phyloP scores from a whole-genome alignment of 352 stramenopile genomes.

The Phytophthora tubulina region DNA sequence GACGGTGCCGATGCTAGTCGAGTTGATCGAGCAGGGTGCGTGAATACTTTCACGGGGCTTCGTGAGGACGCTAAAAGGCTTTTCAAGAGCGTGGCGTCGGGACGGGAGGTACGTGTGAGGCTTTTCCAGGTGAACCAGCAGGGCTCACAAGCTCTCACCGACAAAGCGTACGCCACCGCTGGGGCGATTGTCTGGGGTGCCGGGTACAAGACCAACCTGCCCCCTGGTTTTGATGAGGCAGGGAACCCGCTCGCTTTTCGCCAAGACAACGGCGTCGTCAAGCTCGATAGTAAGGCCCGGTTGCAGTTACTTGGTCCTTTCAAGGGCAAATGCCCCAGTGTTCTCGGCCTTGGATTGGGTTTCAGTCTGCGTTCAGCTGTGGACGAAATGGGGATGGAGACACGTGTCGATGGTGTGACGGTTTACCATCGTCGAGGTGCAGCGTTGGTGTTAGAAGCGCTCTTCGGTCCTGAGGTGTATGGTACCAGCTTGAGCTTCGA shows the following conservation, averaged over 20 bases:
- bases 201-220: slow-evolving; percentile 79
- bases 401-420: slow-evolving; percentile 81
- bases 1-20: slow-evolving; percentile 69
- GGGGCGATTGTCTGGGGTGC: slow-evolving; percentile 85
- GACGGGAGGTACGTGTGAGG: slow-evolving; percentile 70
- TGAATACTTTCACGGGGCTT: slow-evolving; percentile 90
- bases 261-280: slow-evolving; percentile 72
- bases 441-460: slow-evolving; percentile 68
- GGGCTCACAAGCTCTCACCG: slow-evolving; percentile 57
- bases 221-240: slow-evolving; percentile 58
- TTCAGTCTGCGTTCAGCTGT: slow-evolving; percentile 81
- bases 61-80: slow-evolving; percentile 86
- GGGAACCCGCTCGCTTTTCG: slow-evolving; percentile 55
- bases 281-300: slow-evolving; percentile 65
- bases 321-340: slow-evolving; percentile 35
- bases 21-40: slow-evolving; percentile 68
- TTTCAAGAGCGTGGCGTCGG: slow-evolving; percentile 68
- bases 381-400: slow-evolving; percentile 84
- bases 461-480: slow-evolving; percentile 74
- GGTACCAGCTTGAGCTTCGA: slow-evolving; percentile 73
- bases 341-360: slow-evolving; percentile 80
- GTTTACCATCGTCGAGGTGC: slow-evolving; percentile 89
- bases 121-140: slow-evolving; percentile 79
- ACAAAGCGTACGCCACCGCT: slow-evolving; percentile 75
- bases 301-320: slow-evolving; percentile 45